A percentile compares a stretch with the other conserved stretches of the same genome.
Evolutionary conservation across 352 stramenopile species (phyloP).

Genomic region (Pythium myriotylum): DNA sequence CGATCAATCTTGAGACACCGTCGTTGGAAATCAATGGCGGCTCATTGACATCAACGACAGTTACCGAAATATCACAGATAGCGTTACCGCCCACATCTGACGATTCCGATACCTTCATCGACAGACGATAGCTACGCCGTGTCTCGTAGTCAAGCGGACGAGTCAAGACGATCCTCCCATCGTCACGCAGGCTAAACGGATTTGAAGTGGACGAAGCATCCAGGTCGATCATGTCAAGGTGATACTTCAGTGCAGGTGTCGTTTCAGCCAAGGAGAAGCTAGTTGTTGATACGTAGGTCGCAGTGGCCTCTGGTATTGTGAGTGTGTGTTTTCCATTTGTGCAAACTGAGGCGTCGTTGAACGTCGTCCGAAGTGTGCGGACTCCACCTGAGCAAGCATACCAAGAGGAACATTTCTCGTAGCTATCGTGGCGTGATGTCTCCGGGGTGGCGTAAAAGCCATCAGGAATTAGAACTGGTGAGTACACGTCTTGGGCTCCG

Average conservation of each 20-base stretch:
- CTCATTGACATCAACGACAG: conserved; percentile 60
- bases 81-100: conserved; percentile 14
- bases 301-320: conserved; percentile 36
- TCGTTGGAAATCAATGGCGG: conserved; percentile 35
- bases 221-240: conserved; percentile 13
- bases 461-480: conserved; percentile 31
- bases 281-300: conserved; percentile 31
- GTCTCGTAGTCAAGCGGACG: conserved; percentile 38
- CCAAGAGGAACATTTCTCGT: conserved; percentile 39
- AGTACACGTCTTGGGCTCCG: conserved; percentile 35
- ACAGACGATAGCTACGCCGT: conserved; percentile 21
- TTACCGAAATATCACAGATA: conserved; percentile 43
- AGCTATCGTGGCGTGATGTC: conserved; percentile 32
- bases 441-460: conserved; percentile 60
- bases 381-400: conserved; percentile 44
- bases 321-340: conserved; percentile 36
- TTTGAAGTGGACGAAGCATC: conserved; percentile 3
- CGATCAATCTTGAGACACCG: conserved; percentile 26
- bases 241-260: conserved; percentile 15
- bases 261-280: conserved; percentile 39
- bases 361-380: conserved; percentile 34
- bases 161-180: conserved; percentile 28
- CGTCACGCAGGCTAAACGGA: conserved; percentile 24
- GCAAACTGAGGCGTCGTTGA: conserved; percentile 39
- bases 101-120: conserved; percentile 33